Evolutionary conservation across 495 filamentous ascomycete species (phyloP).

Genomic region (Penicillium canescens): DNA sequence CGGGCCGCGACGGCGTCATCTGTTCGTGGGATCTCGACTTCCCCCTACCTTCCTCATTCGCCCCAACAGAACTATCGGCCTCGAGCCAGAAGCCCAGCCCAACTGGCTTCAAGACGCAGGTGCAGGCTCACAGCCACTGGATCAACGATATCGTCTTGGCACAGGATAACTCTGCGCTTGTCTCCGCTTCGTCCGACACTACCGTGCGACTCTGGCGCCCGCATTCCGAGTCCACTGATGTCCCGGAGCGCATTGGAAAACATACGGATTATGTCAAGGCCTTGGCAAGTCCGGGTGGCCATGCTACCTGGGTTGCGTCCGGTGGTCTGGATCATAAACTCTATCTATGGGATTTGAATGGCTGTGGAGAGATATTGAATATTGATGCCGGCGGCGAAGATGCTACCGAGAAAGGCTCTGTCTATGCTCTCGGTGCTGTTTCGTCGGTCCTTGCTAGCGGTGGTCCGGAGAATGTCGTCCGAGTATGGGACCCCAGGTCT

Average conservation of each 20-base stretch:
- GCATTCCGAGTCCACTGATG: constrained; percentile 62
- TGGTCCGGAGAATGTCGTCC: constrained; percentile 89
- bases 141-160: constrained; percentile 94
- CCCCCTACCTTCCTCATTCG: constrained; percentile 33
- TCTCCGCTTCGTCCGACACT: constrained; percentile 93
- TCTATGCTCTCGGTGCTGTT: constrained; percentile 83
- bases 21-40: constrained; percentile 91
- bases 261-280: constrained; percentile 97
- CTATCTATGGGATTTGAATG: constrained; percentile 88
- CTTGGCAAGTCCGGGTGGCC: constrained; percentile 70
- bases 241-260: constrained; percentile 81
- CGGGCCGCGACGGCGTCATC: constrained; percentile 90
- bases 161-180: constrained; percentile 76
- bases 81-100: constrained; percentile 26
- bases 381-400: constrained; percentile 83
- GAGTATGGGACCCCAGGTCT: constrained; percentile 88
- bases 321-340: constrained; percentile 93
- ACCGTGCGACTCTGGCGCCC: constrained; percentile 95
- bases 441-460: constrained; percentile 83
- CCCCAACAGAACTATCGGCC: constrained; percentile 34
- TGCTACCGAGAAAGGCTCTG: constrained; percentile 83
- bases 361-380: constrained; percentile 77
- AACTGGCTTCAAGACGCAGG: constrained; percentile 81
- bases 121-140: constrained; percentile 99
- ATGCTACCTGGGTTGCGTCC: constrained; percentile 90